Evolutionary conservation across 768 basidiomycete genomes (phyloP).

Genomic region (Trametes sanguinea): DNA sequence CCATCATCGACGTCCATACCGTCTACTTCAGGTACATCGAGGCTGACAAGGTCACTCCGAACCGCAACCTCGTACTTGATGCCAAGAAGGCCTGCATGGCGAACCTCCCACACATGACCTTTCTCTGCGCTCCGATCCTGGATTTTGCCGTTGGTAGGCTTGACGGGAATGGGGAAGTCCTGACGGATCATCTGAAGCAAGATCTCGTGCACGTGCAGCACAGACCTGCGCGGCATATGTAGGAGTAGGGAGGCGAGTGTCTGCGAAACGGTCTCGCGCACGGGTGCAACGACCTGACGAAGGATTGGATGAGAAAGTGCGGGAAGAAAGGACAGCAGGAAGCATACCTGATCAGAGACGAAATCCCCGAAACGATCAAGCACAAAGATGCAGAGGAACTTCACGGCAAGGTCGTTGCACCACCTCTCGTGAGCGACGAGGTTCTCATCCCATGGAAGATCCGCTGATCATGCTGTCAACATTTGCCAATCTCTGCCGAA

Average conservation of each 20-base stretch:
- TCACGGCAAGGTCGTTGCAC: constrained; percentile 87
- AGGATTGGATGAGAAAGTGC: neutral
- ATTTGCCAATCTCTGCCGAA: too few species aligned
- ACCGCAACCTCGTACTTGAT: constrained; percentile 99
- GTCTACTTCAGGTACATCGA: constrained; percentile 26
- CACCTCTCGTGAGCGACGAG: constrained; percentile 73
- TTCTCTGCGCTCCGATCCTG: constrained; percentile 35
- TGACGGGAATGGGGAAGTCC: constrained; percentile 58
- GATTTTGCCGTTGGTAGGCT: constrained; percentile 32
- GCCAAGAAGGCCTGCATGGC: constrained; percentile 96
- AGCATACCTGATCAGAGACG: constrained; percentile 79
- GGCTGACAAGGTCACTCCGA: constrained; percentile 75
- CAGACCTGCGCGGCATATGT: constrained; percentile 82
- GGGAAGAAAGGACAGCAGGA: neutral
- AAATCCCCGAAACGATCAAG: constrained; percentile 99
- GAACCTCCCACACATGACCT: constrained; percentile 90
- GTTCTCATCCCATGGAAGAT: constrained; percentile 56
- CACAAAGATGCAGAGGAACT: constrained; percentile 86
- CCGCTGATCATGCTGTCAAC: constrained; percentile 41
- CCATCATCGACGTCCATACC: constrained; percentile 40
- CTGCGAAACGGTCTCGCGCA: constrained; percentile 94
- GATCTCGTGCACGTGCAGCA: constrained; percentile 78
- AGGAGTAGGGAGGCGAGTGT: constrained; percentile 87
- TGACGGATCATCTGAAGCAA: constrained; percentile 94
- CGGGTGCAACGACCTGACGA: constrained; percentile 83